Base-by-base conservation (phyloP, 2,329 filamentous ascomycete species). In the Byssoonygena ceratinophila region DNA sequence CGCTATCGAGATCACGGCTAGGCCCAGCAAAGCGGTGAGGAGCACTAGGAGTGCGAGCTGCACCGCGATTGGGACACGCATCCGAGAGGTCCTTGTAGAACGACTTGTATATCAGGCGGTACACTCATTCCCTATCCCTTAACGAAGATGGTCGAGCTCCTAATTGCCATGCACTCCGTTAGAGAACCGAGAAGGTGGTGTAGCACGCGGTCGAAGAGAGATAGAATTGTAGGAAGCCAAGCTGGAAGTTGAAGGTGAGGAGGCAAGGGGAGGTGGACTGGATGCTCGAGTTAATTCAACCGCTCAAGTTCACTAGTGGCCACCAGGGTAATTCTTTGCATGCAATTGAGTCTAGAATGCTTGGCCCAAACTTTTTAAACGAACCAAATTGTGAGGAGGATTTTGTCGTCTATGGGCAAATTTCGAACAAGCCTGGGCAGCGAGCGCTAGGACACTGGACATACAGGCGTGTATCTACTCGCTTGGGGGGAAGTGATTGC, bases 11-110 rank as follows among this genome's bases (percentile, higher is more conserved):
- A 49, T 40, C 12, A 40, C 34, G 25, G 46, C 25, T 14, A 49
- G 18, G 22, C 34, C 46, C 23, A 49, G 32, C 34, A 49, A n/a
- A 18, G 46, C 29, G 2, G 46, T 25, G 46, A 49, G 8, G 9
- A 49, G 46, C 46, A 49, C 46, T 34, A 49, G 36, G 36, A 49
- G 22, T 12, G 46, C 46, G 34, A 49, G 34, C 46, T 40, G 46
- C 18, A 49, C 32, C 20, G 46, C 46, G 14, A 48, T 48, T 37
- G 46, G 46, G 46, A 49, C 46, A 39, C 46, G 32, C 46, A 49
- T 49, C 32, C 46, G 46, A 27, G 22, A 27, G 23, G 34, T 25
- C n/a, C 46, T 48, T 48, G 11, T n/a, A 18, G 32, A 29, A 16
- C 12, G 14, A 12, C 12, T 7, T n/a, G 18, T 1, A 22, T 23